Conservation (phyloP, 139 green algal genomes). For the Chlamydomonas sp. region DNA sequence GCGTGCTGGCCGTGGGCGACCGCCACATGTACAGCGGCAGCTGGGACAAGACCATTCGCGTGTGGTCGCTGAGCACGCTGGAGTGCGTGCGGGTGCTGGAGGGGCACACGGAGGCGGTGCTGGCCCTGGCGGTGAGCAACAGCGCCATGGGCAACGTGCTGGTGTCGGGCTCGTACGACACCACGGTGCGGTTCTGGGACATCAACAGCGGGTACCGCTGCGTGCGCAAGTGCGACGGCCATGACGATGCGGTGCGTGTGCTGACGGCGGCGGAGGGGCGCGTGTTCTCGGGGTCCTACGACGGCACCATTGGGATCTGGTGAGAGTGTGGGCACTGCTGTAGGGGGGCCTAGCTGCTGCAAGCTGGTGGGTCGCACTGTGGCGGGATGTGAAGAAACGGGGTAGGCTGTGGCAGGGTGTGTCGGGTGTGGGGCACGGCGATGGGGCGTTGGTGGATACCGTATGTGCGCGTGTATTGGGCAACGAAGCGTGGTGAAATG, state of each 20-base stretch:
- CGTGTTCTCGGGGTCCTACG: conserved; percentile 93
- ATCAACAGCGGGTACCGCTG: conserved; percentile 82
- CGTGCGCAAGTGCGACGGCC: conserved; percentile 87
- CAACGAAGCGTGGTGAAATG: too few species aligned
- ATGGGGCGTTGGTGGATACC: too few species aligned
- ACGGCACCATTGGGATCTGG: conserved; percentile 93
- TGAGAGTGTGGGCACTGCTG: conserved; percentile 7
- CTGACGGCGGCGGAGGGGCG: conserved; percentile 73
- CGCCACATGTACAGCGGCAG: conserved; percentile 87
- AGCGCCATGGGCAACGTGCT: conserved; percentile 52
- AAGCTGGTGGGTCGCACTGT: too few species aligned
- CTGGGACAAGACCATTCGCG: conserved; percentile 95
- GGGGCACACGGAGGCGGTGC: conserved; percentile 92
- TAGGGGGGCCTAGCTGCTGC: too few species aligned
- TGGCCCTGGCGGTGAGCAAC: conserved; percentile 85
- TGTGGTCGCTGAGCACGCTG: conserved; percentile 84
- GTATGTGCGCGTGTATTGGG: too few species aligned
- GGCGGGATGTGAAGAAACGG: too few species aligned
- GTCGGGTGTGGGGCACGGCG: too few species aligned
- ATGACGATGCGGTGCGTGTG: conserved; percentile 93
- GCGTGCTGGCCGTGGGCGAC: conserved; percentile 84
- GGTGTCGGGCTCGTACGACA: conserved; percentile 87
- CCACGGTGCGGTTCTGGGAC: conserved; percentile 91
- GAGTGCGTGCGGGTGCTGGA: conserved; percentile 84
- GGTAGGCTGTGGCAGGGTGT: too few species aligned